Evolutionary conservation across 2,329 filamentous ascomycete genomes (phyloP).

Genomic region (Golovinomyces cichoracearum): DNA sequence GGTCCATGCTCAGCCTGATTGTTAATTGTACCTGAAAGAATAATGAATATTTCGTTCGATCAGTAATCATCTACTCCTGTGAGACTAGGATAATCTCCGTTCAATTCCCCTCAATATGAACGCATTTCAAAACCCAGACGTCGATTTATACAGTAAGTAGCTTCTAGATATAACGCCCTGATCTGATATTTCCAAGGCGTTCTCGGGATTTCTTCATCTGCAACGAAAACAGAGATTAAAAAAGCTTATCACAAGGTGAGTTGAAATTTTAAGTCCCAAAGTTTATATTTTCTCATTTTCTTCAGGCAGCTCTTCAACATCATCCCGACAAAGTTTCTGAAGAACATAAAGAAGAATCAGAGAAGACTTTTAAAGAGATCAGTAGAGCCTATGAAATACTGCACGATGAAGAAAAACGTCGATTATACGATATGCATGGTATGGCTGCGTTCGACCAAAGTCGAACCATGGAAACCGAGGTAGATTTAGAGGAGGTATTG

Average conservation of each 20-base stretch:
- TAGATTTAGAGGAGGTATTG: constrained; percentile 78
- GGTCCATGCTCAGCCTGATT: no score
- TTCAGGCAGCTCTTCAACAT: constrained; percentile 55
- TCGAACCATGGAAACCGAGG: constrained; percentile 34
- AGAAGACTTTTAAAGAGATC: constrained; percentile 76
- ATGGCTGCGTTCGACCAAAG: constrained; percentile 80
- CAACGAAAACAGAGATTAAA: constrained; percentile 61
- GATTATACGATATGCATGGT: constrained; percentile 77
- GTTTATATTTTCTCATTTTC: neutral
- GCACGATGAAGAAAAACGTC: constrained; percentile 76
- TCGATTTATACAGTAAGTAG: no score
- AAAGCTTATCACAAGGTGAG: constrained; percentile 83
- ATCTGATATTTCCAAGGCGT: constrained; percentile 50
- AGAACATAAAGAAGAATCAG: constrained; percentile 58
- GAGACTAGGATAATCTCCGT: no score
- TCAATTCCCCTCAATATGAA: no score
- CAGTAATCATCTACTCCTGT: no score
- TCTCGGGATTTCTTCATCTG: constrained; percentile 45
- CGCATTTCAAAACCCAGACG: no score
- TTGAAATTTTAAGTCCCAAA: neutral
- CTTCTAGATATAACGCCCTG: no score
- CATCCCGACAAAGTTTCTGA: constrained; percentile 92
- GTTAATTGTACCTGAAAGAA: no score
- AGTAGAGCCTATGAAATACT: constrained; percentile 96
- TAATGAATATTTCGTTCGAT: no score